Percentiles rank a stretch among this genome's conserved stretches.
Evolutionary conservation across 2,329 filamentous ascomycete genomes (phyloP).

Genomic region (Malbranchea zuffiana): DNA sequence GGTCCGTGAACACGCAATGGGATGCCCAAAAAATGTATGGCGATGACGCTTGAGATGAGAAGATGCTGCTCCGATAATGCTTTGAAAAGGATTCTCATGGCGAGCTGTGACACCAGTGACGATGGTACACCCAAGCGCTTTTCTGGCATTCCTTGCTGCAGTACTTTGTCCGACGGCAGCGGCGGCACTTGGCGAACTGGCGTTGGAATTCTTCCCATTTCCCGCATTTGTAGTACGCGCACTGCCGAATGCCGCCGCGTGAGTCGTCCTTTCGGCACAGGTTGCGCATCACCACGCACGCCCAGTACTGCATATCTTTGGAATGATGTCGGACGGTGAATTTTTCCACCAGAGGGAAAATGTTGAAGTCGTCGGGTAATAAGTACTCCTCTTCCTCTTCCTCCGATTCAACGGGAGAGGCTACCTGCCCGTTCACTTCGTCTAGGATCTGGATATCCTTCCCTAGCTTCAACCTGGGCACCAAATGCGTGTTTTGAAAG

Average conservation of each 20-base stretch:
- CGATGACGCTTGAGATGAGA: too few species aligned
- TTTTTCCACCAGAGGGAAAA: constrained; percentile 95
- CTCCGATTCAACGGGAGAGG: constrained; percentile 19
- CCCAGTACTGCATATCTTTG: constrained; percentile 99
- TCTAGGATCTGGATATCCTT: constrained; percentile 73
- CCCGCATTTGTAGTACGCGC: constrained; percentile 94
- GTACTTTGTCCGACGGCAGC: constrained; percentile 93
- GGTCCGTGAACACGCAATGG: too few species aligned
- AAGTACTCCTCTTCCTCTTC: constrained; percentile 78
- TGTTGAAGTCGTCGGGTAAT: constrained; percentile 90
- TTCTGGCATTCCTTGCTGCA: constrained; percentile 99
- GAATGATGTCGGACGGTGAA: constrained; percentile 94
- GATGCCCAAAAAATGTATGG: too few species aligned
- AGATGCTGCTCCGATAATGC: too few species aligned
- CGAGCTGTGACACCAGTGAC: constrained; percentile 71
- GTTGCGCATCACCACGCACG: constrained; percentile 96
- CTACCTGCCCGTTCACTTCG: constrained; percentile 44
- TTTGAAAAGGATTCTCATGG: too few species aligned
- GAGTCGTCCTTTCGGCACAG: constrained; percentile 96
- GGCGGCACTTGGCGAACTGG: constrained; percentile 94
- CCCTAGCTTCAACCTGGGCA: constrained; percentile 82
- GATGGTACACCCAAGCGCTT: constrained; percentile 94
- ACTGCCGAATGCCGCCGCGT: constrained; percentile 86
- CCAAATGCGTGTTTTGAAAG: constrained; percentile 88
- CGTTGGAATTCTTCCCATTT: constrained; percentile 97